Evolutionary conservation across 1,284 basidiomycete genomes (phyloP), one percentile per base, ranked within the genome.

Genomic region (Sporisorium iseilematis-ciliati): DNA sequence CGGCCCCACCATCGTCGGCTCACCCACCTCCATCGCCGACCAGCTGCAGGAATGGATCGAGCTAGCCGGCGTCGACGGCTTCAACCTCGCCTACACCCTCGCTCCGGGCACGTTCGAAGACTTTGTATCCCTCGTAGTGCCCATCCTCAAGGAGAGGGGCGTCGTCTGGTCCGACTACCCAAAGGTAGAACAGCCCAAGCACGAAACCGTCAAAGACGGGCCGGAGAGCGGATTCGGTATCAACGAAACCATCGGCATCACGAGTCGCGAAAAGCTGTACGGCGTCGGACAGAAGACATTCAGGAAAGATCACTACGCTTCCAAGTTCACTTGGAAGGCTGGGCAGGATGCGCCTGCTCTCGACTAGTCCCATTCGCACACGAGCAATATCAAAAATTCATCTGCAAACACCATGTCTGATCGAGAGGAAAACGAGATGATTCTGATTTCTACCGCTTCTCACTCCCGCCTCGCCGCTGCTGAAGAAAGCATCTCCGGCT

Each of bases 121-220:
- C 57, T 68, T 82, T 52, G 71, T 82, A 7, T 33, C 72, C 0
- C 62, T 80, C 14, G 67, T 83, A 4, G 72, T 82, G 0, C 83
- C 83, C 16, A 69, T 82, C 21, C 59, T 84, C 20, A 75, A 82
- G 51, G 26, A 71, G 49, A 43, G 82, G 6, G 83, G 83, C 8
- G 61, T 78, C 16, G 79, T 83, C 12, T 84, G 83, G 83, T 25
- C 10, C 16, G 80, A 83, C 33, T 84, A 84, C 48, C 76, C 76
- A 0, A 23, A 45, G 2, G 68, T 69, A 1, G n/a, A 52, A 11
- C 62, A 66, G 56, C 54, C 73, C 0, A 12, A 38, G 20, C 14
- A 25, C 11, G 48, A 50, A 16, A n/a, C 41, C 4, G 51, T 63
- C 38, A 61, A 55, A 14, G 61, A 65, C 6, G 69, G 63, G 2